These are phyloP conservation scores for Circinella minor DNA, from an alignment of 371 early-diverging fungal genomes.

Conservation along the genomic window DNA sequence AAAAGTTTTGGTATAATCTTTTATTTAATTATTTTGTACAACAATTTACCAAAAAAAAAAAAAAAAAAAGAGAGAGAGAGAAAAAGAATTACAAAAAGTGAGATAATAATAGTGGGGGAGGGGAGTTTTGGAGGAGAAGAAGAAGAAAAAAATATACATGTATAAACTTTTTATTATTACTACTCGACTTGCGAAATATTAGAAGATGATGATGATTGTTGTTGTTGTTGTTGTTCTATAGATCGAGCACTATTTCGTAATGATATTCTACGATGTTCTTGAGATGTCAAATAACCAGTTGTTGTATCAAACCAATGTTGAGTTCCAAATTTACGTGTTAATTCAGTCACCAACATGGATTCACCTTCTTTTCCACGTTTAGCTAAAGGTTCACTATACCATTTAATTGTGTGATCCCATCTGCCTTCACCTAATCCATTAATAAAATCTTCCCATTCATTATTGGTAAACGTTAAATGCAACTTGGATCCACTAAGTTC, in stretches of 20 bases:
- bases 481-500: constrained; percentile 54
- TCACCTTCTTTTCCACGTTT: constrained; percentile 5
- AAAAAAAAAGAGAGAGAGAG: too few species aligned
- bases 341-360: constrained; percentile 27
- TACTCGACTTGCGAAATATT: neutral
- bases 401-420: constrained; percentile 45
- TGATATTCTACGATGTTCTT: constrained; percentile 20
- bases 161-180: neutral
- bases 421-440: constrained; percentile 35
- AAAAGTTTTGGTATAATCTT: neutral
- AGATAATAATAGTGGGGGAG: too few species aligned
- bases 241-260: constrained; percentile 11
- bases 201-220: neutral
- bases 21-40: neutral
- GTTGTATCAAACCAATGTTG: constrained; percentile 32
- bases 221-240: neutral
- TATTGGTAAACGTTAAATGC: constrained; percentile 54
- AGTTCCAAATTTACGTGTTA: constrained; percentile 32
- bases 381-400: constrained; percentile 25
- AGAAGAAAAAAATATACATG: neutral
- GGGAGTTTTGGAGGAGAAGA: neutral
- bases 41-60: neutral
- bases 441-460: constrained; percentile 55
- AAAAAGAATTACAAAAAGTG: too few species aligned
- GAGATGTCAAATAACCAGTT: constrained; percentile 22